Evolutionary conservation across 257 asterid species (phyloP).

Genomic region (Oldenlandia corymbosa): DNA sequence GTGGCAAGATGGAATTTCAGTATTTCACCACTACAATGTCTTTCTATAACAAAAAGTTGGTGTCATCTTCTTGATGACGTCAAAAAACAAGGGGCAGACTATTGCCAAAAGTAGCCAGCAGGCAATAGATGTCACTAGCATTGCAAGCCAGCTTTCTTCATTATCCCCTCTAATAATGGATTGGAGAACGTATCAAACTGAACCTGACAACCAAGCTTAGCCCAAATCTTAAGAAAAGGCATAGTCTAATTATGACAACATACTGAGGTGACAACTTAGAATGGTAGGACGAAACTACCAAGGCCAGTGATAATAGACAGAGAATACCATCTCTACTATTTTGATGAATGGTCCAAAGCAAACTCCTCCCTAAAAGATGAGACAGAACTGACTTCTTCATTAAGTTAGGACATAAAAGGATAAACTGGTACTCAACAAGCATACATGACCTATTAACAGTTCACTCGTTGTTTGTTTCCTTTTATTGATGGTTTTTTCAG

Average conservation of each 20-base stretch:
- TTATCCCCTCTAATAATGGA: background rate
- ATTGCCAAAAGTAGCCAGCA: background rate
- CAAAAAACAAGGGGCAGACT: too few species aligned
- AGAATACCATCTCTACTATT: background rate
- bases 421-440: too few species aligned
- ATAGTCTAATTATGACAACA: background rate
- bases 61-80: background rate
- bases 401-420: too few species aligned
- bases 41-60: background rate
- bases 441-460: too few species aligned
- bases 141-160: background rate
- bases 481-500: too few species aligned
- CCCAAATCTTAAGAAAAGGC: too few species aligned
- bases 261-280: background rate
- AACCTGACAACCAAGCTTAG: background rate
- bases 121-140: background rate
- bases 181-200: background rate
- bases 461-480: too few species aligned
- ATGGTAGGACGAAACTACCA: background rate
- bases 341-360: background rate
- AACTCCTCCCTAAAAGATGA: background rate
- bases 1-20: background rate
- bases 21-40: background rate
- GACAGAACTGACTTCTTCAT: too few species aligned
- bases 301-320: background rate